phyloP scores from a whole-genome alignment of 108 stramenopile species.

The Halocafeteria seosinensis region DNA sequence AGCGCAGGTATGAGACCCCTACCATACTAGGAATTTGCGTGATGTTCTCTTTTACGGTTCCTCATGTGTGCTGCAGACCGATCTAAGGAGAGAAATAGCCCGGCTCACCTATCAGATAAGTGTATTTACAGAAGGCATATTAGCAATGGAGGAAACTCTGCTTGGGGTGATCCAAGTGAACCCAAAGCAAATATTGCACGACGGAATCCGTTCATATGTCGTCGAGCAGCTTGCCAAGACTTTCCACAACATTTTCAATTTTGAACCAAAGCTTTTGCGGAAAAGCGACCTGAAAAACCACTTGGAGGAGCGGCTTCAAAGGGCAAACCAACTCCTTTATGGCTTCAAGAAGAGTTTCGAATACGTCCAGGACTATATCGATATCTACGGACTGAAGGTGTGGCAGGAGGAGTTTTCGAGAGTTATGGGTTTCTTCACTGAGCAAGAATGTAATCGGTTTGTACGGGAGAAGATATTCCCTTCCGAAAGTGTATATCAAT shows the following conservation, averaged over 20 bases:
- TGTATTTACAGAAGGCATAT: constrained; percentile 46
- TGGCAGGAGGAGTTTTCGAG: constrained; percentile 44
- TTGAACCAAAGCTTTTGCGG: constrained; percentile 7
- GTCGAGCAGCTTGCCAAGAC: constrained; percentile 30
- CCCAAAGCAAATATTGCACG: constrained; percentile 37
- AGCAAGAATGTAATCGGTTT: constrained; percentile 34
- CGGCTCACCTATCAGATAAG: constrained; percentile 42
- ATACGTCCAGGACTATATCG: constrained; percentile 46
- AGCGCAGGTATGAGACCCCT: constrained; percentile 29
- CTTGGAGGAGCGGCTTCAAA: background rate
- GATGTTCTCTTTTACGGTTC: no score
- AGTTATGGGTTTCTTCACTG: constrained; percentile 34
- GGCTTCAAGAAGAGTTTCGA: constrained; percentile 29
- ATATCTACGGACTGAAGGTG: constrained; percentile 36
- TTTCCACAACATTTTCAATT: constrained; percentile 27
- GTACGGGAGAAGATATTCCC: background rate
- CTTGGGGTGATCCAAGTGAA: constrained; percentile 43
- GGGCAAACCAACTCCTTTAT: constrained; percentile 23
- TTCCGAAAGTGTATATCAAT: background rate
- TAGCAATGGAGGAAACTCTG: constrained; percentile 42
- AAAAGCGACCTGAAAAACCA: background rate
- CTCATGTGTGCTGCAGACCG: no score
- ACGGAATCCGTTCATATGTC: constrained; percentile 43
- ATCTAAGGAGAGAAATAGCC: constrained; percentile 24
- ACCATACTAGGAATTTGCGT: no score